Evolutionary conservation across 2,329 filamentous ascomycete species (phyloP), one percentile per base, ranked within the genome.

Genomic region (Colletotrichum sp.): DNA sequence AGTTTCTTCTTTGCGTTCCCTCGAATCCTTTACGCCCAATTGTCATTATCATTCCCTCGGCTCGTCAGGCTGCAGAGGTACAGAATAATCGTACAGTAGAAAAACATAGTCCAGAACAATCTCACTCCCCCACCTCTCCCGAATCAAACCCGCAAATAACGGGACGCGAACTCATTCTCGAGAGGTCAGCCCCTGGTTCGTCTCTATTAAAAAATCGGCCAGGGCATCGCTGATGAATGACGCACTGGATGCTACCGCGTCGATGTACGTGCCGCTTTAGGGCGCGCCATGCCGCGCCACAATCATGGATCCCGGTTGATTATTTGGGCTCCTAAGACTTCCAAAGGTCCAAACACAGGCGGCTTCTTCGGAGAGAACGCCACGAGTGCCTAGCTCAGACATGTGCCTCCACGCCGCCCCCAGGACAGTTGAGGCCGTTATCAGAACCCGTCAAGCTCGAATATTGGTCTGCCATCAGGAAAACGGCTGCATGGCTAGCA

Each of bases 241-340:
- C 73, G 73, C 70, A 75, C 57, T 43, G 26, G 48, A 73, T 69
- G 64, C 21, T 65, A 75, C 68, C 38, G 16, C 28, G 26, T 24
- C 63, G 32, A 36, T 73, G 32, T 36, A 52, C 32, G 63, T 63
- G 48, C 26, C 55, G 24, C 67, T 32, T 69, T 36, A 68, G 64
- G 38, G 48, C 73, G 65, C 48, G 32, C 60, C 43, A 21, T 57
- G 36, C 73, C 70, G 72, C 68, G 68, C 69, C 69, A 63, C 55
- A 67, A 64, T 75, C 70, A 75, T 48, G 64, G 43, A 68, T 64
- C 70, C 73, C 34, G n/a, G 73, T 75, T 63, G 18, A 73, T 48
- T 75, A 68, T 38, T 26, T 58, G 24, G 18, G 57, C n/a, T 71
- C 30, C 13, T 38, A 57, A 43, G n/a, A 34, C 24, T 63, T 21